Evolutionary conservation across 495 filamentous ascomycete genomes (phyloP).

Genomic region (Podospora sp.): DNA sequence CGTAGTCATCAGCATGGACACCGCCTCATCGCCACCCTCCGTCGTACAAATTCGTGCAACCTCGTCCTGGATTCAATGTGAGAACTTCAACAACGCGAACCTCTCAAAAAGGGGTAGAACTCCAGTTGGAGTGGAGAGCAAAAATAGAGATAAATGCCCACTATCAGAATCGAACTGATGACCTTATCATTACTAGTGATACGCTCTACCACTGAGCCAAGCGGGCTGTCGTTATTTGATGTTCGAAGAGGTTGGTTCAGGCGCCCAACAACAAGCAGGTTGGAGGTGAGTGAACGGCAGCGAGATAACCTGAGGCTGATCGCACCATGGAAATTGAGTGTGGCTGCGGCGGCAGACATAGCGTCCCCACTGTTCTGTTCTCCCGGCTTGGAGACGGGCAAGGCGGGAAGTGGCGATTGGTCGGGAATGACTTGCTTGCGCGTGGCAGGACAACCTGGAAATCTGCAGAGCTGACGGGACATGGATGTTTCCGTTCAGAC

Average conservation of each 20-base stretch:
- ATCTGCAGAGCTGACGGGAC: too few species aligned
- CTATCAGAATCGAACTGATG: constrained; percentile 12
- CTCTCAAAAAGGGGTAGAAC: background rate
- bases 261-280: background rate
- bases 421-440: too few species aligned
- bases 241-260: background rate
- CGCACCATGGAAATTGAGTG: too few species aligned
- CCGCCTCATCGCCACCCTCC: too few species aligned
- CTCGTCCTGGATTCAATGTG: background rate
- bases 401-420: too few species aligned
- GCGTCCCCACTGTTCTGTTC: too few species aligned
- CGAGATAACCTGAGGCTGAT: background rate
- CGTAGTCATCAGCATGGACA: too few species aligned
- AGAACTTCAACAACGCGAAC: background rate
- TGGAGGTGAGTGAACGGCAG: background rate
- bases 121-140: background rate
- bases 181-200: constrained; percentile 13
- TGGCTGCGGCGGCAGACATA: too few species aligned
- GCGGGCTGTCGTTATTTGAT: constrained; percentile 3
- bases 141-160: background rate
- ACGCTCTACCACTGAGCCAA: constrained; percentile 12
- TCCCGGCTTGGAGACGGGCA: too few species aligned
- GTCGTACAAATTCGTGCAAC: too few species aligned
- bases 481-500: too few species aligned
- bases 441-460: too few species aligned